Evolutionary conservation across 2,329 filamentous ascomycete genomes (phyloP).

Genomic region (Penicillium palitans): DNA sequence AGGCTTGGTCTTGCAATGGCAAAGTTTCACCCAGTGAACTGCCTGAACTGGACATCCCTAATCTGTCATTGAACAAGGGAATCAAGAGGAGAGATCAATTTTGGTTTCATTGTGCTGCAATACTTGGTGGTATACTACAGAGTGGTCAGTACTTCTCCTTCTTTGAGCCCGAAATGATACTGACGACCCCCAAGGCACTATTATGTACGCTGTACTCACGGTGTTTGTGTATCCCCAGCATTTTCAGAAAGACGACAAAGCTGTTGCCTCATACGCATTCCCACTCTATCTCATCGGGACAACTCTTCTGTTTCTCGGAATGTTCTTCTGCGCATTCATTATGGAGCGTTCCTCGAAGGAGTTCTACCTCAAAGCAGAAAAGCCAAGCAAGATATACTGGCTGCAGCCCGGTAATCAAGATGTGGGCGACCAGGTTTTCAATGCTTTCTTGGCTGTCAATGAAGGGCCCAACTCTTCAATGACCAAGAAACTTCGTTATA

Average conservation of each 20-base stretch:
- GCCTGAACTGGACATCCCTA: constrained; percentile 35
- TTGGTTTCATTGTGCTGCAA: constrained; percentile 35
- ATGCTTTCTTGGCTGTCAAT: constrained; percentile 36
- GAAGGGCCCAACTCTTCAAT: constrained; percentile 20
- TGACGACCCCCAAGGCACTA: constrained; percentile 19
- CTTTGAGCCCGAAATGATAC: neutral
- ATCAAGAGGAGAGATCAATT: constrained; percentile 30
- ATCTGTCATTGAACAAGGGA: constrained; percentile 40
- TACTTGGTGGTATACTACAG: constrained; percentile 31
- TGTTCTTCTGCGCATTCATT: constrained; percentile 38
- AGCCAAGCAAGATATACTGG: constrained; percentile 39
- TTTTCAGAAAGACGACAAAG: constrained; percentile 29
- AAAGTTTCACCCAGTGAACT: constrained; percentile 11
- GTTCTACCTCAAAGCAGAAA: constrained; percentile 26
- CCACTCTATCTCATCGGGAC: constrained; percentile 39
- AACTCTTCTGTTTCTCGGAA: constrained; percentile 33
- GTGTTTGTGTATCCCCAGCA: constrained; percentile 29
- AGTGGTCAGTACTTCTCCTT: constrained; percentile 21
- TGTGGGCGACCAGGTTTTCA: constrained; percentile 43
- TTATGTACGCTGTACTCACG: constrained; percentile 33
- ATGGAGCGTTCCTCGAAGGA: constrained; percentile 36
- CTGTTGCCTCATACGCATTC: constrained; percentile 34
- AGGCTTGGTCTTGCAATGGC: constrained; percentile 24
- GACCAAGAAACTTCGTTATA: constrained; percentile 23
- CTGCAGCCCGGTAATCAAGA: constrained; percentile 41